These are phyloP conservation scores for Annona squamosa DNA, from an alignment of 164 flowering plant species.

Conservation along the genomic window DNA sequence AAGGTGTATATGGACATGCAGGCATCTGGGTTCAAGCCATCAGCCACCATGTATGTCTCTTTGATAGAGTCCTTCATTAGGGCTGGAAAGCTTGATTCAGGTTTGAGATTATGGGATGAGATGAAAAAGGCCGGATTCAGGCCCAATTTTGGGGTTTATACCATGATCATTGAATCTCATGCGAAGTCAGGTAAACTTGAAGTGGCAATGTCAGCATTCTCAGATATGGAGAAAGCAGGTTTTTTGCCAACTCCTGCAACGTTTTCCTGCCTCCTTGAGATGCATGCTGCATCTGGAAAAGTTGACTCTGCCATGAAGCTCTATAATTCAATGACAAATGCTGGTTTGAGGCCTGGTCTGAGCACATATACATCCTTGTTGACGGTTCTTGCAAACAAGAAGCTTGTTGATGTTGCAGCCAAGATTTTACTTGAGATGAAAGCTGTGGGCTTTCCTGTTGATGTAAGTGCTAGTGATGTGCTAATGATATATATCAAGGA, in stretches of 20 bases:
- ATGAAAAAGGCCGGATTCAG: conserved; percentile 83
- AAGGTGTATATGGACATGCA: conserved; percentile 86
- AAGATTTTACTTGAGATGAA: conserved; percentile 94
- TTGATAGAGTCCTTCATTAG: conserved; percentile 82
- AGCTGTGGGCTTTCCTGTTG: conserved; percentile 78
- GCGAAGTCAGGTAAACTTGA: conserved; percentile 98
- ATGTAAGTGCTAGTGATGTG: conserved; percentile 93
- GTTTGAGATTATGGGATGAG: conserved; percentile 85
- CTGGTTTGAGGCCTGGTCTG: conserved; percentile 79
- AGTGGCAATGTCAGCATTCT: conserved; percentile 68
- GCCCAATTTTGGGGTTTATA: conserved; percentile 88
- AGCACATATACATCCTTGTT: conserved; percentile 78
- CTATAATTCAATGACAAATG: conserved; percentile 90
- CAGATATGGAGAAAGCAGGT: conserved; percentile 95
- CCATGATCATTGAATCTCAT: conserved; percentile 83
- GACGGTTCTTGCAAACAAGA: conserved; percentile 79
- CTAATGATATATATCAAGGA: conserved; percentile 88
- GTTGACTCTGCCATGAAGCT: conserved; percentile 92
- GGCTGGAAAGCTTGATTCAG: conserved; percentile 89
- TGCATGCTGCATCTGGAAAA: conserved; percentile 85
- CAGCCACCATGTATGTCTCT: conserved; percentile 71
- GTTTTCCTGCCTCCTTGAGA: conserved; percentile 81
- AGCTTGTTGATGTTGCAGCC: conserved; percentile 96
- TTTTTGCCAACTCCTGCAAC: conserved; percentile 90
- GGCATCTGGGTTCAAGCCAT: conserved; percentile 64